Evolutionary conservation across 148 eudicot species (phyloP).

Genomic region (Agrostemma githago): DNA sequence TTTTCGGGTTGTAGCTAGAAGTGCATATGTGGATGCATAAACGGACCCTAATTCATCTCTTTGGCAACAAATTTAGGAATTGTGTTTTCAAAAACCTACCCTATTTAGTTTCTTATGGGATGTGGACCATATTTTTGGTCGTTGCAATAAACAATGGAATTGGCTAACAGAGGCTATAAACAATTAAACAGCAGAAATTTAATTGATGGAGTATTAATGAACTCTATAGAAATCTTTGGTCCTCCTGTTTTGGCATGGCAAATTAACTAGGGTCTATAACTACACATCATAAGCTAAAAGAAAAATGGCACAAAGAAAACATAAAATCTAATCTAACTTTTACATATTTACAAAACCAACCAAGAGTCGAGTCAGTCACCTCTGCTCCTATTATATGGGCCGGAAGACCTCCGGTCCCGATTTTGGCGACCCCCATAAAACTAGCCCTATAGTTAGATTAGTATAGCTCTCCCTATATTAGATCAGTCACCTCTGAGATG

Average conservation of each 20-base stretch:
- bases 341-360: constrained; percentile 9
- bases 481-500: too few relatives aligned
- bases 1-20: constrained; percentile 33
- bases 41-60: neutral
- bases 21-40: neutral
- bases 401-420: constrained; percentile 30
- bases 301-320: neutral
- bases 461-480: too few relatives aligned
- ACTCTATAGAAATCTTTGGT: neutral
- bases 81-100: too few relatives aligned
- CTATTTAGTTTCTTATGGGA: too few relatives aligned
- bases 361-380: constrained; percentile 32
- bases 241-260: neutral
- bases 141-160: neutral
- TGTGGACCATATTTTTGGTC: neutral
- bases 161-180: neutral
- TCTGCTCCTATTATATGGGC: constrained; percentile 28
- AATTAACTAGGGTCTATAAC: neutral
- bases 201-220: neutral
- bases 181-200: neutral
- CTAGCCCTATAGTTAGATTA: too few relatives aligned
- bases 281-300: constrained; percentile 4
- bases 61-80: too few relatives aligned
- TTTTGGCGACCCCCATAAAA: constrained; percentile 23
- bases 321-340: constrained; percentile 4